Base-by-base conservation (phyloP, 768 basidiomycete genomes). In the Russula emetica region DNA sequence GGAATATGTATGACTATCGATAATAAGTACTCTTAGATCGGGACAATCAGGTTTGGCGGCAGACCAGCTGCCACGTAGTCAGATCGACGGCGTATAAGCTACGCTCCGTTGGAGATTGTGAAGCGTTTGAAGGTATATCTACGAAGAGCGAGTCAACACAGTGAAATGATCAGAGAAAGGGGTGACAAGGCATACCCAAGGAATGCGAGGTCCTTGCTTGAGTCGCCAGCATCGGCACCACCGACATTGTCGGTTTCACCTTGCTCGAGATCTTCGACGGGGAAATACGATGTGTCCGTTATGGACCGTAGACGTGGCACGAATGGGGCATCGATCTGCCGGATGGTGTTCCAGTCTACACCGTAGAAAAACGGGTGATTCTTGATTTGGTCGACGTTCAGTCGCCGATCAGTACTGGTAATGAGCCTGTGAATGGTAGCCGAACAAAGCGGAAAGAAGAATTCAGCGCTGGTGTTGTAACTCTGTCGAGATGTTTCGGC, bases 211-310 rank as follows among this genome's bases (percentile, higher is more conserved):
- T 85, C 83, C 71, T 82, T 84, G 72, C 78, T 80, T 24, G 79
- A 76, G 18, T 76, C 78, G 18, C 72, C 71, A 11, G 72, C 66
- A 60, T 81, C 79, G 13, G 71, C 75, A 18, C 71, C 74, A 4
- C 72, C 72, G 10, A 79, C 78, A 58, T 80, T 76, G 34, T 84
- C 83, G 0, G 79, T 76, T 14, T 75, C 87, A 58, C 5, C 34
- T 75, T 94, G 90, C 61, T 95, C 92, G 60, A 95, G 81, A 69
- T 96, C 93, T 64, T 97, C 94, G 2, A 90, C 94, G 1, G 95
- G 95, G 83, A 97, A 97, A 78, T 97, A 97, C n/a, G 93, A 94
- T 1, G 95, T 97, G 69, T 98, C 95, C 40, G 94, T 95, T 71
- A 95, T 90, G 9, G 91, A 94, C 45, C 89, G 84, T 36, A 98